Evolutionary conservation across 2,329 filamentous ascomycete genomes (phyloP).

Genomic region (Aspergillus cejpii): DNA sequence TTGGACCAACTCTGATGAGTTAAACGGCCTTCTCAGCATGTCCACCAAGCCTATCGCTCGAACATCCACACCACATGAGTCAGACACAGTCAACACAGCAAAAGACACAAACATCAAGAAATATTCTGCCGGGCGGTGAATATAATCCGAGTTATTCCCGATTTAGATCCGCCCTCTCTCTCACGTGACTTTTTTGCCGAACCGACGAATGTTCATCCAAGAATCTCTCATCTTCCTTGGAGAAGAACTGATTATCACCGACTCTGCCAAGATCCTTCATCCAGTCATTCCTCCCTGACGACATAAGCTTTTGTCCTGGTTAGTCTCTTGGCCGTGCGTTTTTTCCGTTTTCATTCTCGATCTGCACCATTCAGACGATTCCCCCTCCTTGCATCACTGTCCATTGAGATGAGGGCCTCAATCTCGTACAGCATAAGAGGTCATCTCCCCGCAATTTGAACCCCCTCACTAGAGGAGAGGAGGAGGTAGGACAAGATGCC

Average conservation of each 20-base stretch:
- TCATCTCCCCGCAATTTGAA: conserved; percentile 4
- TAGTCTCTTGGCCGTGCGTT: neutral
- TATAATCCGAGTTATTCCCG: neutral
- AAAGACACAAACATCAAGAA: too few species aligned
- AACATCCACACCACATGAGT: too few species aligned
- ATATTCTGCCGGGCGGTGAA: neutral
- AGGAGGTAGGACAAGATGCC: conserved; percentile 24
- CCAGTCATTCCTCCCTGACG: neutral
- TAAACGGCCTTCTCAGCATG: neutral
- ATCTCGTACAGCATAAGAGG: neutral
- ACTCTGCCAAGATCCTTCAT: neutral
- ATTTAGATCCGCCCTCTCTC: too few species aligned
- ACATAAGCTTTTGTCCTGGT: neutral
- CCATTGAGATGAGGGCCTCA: conserved; percentile 3
- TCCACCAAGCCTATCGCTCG: neutral
- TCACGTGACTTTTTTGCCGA: too few species aligned
- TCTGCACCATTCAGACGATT: neutral
- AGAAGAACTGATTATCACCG: too few species aligned
- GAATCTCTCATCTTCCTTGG: too few species aligned
- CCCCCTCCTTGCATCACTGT: neutral
- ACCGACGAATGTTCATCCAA: too few species aligned
- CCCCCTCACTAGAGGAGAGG: neutral
- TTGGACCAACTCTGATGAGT: neutral
- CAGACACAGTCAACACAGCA: too few species aligned
- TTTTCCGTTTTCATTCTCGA: neutral